Evolutionary conservation across 2,329 filamentous ascomycete species (phyloP).

Genomic region (Fusarium mexicanum): DNA sequence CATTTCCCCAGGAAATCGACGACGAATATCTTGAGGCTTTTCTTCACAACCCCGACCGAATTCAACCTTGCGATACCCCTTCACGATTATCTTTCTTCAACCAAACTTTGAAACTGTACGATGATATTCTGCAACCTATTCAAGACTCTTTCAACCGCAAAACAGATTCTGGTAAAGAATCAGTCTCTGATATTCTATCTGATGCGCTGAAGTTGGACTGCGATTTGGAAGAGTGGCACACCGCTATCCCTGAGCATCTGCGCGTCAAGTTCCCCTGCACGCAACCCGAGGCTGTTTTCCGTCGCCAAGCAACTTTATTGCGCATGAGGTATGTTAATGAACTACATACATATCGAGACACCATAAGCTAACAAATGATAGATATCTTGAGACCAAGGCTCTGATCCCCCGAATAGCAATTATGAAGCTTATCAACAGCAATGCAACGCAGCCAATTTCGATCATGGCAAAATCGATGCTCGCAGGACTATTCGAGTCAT

Average conservation of each 20-base stretch:
- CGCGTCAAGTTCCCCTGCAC: slow-evolving; percentile 28
- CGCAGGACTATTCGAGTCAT: slow-evolving; percentile 30
- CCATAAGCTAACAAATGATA: neutral
- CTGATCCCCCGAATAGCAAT: slow-evolving; percentile 35
- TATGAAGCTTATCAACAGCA: slow-evolving; percentile 30
- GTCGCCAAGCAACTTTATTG: slow-evolving; percentile 37
- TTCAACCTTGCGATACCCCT: slow-evolving; percentile 33
- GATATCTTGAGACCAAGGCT: slow-evolving; percentile 39
- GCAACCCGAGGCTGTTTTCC: slow-evolving; percentile 30
- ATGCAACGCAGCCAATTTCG: slow-evolving; percentile 8
- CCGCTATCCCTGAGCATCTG: slow-evolving; percentile 32
- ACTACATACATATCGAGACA: accelerated
- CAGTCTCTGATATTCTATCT: slow-evolving; percentile 19
- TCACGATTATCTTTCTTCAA: slow-evolving; percentile 39
- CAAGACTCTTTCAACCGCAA: slow-evolving; percentile 17
- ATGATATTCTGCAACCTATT: slow-evolving; percentile 34
- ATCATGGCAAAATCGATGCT: slow-evolving; percentile 34
- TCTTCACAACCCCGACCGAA: neutral
- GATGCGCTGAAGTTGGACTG: slow-evolving; percentile 33
- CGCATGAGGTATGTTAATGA: slow-evolving; percentile 28
- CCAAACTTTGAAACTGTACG: slow-evolving; percentile 34
- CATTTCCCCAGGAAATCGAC: slow-evolving; percentile 36
- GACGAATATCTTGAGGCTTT: slow-evolving; percentile 37
- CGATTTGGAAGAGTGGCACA: slow-evolving; percentile 37
- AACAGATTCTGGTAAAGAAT: neutral